Evolutionary conservation across 148 eudicot species (phyloP).

Genomic region (Camellia sinensis): DNA sequence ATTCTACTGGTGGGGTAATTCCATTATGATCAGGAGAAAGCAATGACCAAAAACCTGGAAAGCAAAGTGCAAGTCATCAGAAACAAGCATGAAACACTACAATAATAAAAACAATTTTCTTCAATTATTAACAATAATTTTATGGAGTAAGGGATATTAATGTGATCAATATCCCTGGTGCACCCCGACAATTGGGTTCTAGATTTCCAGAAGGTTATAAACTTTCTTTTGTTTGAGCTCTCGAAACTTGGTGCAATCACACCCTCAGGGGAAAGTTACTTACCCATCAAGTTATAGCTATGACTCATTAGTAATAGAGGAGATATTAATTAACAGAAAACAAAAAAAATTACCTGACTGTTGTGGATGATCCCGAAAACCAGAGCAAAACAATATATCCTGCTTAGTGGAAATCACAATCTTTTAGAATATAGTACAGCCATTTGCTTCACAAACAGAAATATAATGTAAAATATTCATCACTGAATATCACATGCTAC

Average conservation of each 20-base stretch:
- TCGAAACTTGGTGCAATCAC: background rate
- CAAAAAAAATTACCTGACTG: slow-evolving; percentile 53
- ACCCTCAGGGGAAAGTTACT: background rate
- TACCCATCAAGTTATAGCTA: background rate
- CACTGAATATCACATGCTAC: background rate
- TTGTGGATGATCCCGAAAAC: slow-evolving; percentile 53
- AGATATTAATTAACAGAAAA: background rate
- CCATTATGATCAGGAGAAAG: slow-evolving; percentile 60
- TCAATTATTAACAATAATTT: background rate
- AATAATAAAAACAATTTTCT: background rate
- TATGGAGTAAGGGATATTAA: background rate
- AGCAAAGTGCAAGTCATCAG: slow-evolving; percentile 13
- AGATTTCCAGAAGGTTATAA: background rate
- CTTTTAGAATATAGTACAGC: slow-evolving; percentile 11
- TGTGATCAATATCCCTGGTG: background rate
- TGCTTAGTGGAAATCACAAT: slow-evolving; percentile 30
- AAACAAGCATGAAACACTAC: slow-evolving; percentile 1
- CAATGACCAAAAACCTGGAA: slow-evolving; percentile 83
- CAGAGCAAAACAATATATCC: slow-evolving; percentile 58
- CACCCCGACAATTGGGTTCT: background rate
- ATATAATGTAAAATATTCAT: background rate
- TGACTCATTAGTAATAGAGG: background rate
- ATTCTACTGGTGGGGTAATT: slow-evolving; percentile 50
- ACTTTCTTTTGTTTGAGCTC: background rate
- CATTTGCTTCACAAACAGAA: background rate